Evolutionary conservation across 306 rosid genomes (phyloP), one percentile per base, ranked within the genome.

Genomic region (Ammopiptanthus mongolicus): DNA sequence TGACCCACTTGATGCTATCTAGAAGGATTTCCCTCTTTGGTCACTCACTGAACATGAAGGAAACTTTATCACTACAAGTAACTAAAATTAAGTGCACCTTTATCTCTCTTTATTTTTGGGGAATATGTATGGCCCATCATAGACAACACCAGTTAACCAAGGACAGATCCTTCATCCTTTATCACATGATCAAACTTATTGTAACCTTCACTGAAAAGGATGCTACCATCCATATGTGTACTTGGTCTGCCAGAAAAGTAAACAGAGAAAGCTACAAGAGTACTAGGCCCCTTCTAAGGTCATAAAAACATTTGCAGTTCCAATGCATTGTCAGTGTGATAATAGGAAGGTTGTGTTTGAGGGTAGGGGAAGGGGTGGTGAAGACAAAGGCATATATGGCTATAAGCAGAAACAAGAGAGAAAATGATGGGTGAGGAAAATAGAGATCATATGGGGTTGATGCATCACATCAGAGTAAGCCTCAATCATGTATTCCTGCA

Each of bases 1-100:
- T 84, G 88, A 48, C 74, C 88, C 86, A 84, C 82, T 46, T 79
- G 62, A 31, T 83, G 86, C 52, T 51, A 72, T 74, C 81, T 74
- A 71, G 65, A 37, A 76, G 73, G 64, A 56, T 71, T 69, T 81
- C 80, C 28, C 15, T 22, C 70, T 60, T 46, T 50, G 52, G 76
- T 62, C 66, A 81, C 64, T 53, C 71, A 55, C 39, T 65, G 75
- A 77, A 79, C 73, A 60, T 47, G 56, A 57, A 78, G 28, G 82
- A 53, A 65, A 75, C 87, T 84, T 78, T 55, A 81, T 50, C 61
- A 71, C 48, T 66, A 57, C 81, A 73, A 66, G 12, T 65, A 65
- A 75, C 69, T 42, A 65, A 70, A 73, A 48, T 63, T 57, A 59
- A 82, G 77, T 80, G 79, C 71, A 72, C 52, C 85, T 76, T 75